Evolutionary conservation across 768 basidiomycete genomes (phyloP), one percentile per base, ranked within the genome.

Genomic region (Tylopilus intermedius): DNA sequence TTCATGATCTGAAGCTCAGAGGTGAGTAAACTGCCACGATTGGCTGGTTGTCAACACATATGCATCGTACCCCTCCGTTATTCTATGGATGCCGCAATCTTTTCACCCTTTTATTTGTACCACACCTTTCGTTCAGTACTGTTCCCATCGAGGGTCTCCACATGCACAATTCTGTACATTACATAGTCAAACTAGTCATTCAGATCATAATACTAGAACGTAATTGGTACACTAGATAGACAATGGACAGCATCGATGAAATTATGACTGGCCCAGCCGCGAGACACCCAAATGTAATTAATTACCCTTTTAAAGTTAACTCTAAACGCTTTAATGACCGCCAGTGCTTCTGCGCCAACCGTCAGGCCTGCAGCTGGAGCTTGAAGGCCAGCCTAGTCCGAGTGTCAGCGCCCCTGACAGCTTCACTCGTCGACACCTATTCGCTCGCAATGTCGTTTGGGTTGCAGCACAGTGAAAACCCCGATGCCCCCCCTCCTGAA

Each of bases 401-500:
- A 21, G 45, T 5, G 32, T 45, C 30, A 29, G 33, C 42, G 4
- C 44, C 46, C 45, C 32, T 21, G 18, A 6, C 38, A 24, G 1
- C 24, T 24, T 38, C 33, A 21, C 48, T 37, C 37, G 40, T 44
- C 35, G 38, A 47, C 27, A n/a, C 32, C 11, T 14, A 21, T 46
- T 35, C 38, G n/a, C 27, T 27, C n/a, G 40, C 32, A 42, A 60
- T 62, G 57, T 48, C 55, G 38, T 60, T 55, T 14, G 63, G 49
- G 26, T 49, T 56, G 30, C 67, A 59, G 33, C 60, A 47, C 27
- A 56, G 52, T 22, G 47, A 46, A 35, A 70, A 63, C 53, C 61
- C 65, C 3, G 69, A 69, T 33, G 55, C 63, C 3, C 69, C 59
- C 18, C 67, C 67, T 50, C 68, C 67, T 14, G 67, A 61, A 40